These are phyloP conservation scores for Saturnispora kantuleensis DNA, from an alignment of 805 yeast genomes.

Conservation along the genomic window DNA sequence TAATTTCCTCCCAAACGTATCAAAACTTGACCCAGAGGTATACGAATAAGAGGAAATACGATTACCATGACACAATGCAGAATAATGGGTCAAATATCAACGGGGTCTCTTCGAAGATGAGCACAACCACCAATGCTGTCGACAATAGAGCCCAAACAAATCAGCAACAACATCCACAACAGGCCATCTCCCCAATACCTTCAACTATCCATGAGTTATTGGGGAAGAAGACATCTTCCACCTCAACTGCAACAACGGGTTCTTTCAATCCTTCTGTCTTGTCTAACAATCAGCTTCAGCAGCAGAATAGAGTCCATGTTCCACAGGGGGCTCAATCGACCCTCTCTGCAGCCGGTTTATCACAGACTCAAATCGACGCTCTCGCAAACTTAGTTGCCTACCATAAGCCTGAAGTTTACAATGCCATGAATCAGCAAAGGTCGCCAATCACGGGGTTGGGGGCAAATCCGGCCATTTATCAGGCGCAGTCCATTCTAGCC, in stretches of 20 bases:
- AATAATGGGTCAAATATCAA: neutral
- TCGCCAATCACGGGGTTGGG: conserved; percentile 3
- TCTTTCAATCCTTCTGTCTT: conserved; percentile 2
- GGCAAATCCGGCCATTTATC: conserved; percentile 2
- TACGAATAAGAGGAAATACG: conserved; percentile 11
- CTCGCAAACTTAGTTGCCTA: conserved; percentile 66
- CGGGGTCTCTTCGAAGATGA: neutral
- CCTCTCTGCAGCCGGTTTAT: conserved; percentile 54
- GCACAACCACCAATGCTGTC: neutral
- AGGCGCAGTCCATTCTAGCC: conserved; percentile 1
- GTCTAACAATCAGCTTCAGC: conserved; percentile 14
- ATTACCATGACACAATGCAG: conserved; percentile 13
- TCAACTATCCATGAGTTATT: conserved; percentile 22
- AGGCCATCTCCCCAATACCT: conserved; percentile 28
- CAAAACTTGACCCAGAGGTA: conserved; percentile 13
- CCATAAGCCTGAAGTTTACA: conserved; percentile 30
- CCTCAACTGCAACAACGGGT: neutral
- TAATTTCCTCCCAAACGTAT: conserved; percentile 9
- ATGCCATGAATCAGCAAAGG: neutral
- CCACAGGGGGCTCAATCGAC: conserved; percentile 67
- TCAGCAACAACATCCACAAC: neutral
- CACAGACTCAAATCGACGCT: conserved; percentile 62
- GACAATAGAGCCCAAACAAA: neutral
- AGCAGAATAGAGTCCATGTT: conserved; percentile 37
- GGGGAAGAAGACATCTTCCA: conserved; percentile 1